Evolutionary conservation across 2,329 filamentous ascomycete genomes (phyloP).

Genomic region (Paecilomyces sp.): DNA sequence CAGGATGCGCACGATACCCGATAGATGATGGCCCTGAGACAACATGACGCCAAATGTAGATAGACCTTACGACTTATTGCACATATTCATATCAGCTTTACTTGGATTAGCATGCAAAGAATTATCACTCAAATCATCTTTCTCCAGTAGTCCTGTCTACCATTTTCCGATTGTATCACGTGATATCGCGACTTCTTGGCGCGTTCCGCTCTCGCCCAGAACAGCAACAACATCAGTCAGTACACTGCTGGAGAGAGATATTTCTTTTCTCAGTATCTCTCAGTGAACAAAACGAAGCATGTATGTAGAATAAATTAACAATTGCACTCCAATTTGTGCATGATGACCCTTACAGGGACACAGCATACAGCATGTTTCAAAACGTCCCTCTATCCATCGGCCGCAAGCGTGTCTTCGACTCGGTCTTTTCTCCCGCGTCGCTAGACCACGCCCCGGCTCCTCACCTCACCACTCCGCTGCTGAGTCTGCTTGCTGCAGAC

Average conservation of each 20-base stretch:
- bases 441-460: constrained; percentile 24
- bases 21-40: constrained; percentile 4
- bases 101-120: background rate
- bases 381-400: constrained; percentile 16
- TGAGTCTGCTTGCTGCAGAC: constrained; percentile 11
- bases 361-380: constrained; percentile 16
- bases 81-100: background rate
- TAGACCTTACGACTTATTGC: background rate
- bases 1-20: background rate
- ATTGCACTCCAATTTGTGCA: background rate
- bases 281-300: background rate
- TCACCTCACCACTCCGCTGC: constrained; percentile 16
- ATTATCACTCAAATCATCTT: background rate
- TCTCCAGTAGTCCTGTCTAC: background rate
- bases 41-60: background rate
- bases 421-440: constrained; percentile 35
- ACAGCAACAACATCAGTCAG: background rate
- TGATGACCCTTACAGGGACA: background rate
- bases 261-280: background rate
- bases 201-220: background rate
- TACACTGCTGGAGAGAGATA: background rate
- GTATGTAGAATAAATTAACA: background rate
- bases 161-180: background rate
- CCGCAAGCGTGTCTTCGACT: constrained; percentile 36
- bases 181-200: background rate